Conservation (phyloP, 2,329 filamentous ascomycete genomes). For the Leptosphaerulina australis region DNA sequence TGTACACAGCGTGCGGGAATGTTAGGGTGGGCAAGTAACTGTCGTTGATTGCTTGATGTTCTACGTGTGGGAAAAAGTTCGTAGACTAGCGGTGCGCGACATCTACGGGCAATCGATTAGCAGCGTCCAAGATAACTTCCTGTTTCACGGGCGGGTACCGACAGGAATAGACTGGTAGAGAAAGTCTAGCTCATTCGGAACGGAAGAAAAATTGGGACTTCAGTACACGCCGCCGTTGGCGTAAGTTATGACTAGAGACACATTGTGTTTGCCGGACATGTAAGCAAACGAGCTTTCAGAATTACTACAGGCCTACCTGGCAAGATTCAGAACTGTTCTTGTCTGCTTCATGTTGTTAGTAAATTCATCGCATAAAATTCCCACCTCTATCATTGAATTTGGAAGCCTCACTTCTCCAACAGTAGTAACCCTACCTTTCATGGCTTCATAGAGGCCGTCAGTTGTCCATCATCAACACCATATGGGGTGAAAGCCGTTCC, state of each 20-base stretch:
- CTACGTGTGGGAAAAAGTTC: too few relatives aligned
- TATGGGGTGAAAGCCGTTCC: slow-evolving; percentile 20
- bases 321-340: neutral
- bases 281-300: neutral
- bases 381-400: neutral
- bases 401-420: slow-evolving; percentile 20
- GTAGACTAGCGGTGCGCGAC: too few relatives aligned
- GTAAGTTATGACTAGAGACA: slow-evolving; percentile 1
- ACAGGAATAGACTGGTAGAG: too few relatives aligned
- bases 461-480: slow-evolving; percentile 30
- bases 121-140: too few relatives aligned
- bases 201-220: neutral
- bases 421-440: slow-evolving; percentile 59
- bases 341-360: neutral
- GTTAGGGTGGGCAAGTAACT: too few relatives aligned
- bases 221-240: neutral
- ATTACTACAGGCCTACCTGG: neutral
- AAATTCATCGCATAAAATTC: neutral
- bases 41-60: too few relatives aligned
- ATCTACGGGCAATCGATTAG: too few relatives aligned
- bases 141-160: too few relatives aligned
- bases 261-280: neutral
- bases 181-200: too few relatives aligned
- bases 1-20: too few relatives aligned
- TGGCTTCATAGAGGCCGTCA: slow-evolving; percentile 51